Evolutionary conservation across 179 eudicot genomes (phyloP).

Genomic region (Gypsophila paniculata): DNA sequence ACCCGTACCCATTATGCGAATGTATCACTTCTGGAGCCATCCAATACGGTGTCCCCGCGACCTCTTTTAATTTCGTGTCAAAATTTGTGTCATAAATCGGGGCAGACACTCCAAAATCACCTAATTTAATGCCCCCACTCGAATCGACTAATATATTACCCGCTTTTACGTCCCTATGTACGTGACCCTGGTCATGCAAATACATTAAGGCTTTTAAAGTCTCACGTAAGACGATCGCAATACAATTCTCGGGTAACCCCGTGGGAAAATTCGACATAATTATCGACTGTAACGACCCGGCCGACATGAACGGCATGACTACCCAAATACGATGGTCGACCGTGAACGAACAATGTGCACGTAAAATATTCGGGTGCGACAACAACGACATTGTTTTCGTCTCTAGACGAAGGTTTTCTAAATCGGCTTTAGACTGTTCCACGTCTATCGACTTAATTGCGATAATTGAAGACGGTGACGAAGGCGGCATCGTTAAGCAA

Average conservation of each 20-base stretch:
- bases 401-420: slow-evolving; percentile 52
- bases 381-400: slow-evolving; percentile 65
- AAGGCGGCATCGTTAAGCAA: slow-evolving; percentile 37
- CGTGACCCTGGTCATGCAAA: slow-evolving; percentile 70
- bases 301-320: slow-evolving; percentile 82
- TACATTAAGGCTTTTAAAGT: slow-evolving; percentile 50
- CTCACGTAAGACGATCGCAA: slow-evolving; percentile 49
- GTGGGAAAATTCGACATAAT: slow-evolving; percentile 41
- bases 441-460: slow-evolving; percentile 73
- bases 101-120: slow-evolving; percentile 73
- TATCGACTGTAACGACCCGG: slow-evolving; percentile 65
- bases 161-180: slow-evolving; percentile 71
- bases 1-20: slow-evolving; percentile 57
- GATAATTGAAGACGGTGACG: slow-evolving; percentile 38
- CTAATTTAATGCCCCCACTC: slow-evolving; percentile 53
- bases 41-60: slow-evolving; percentile 76
- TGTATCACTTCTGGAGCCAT: slow-evolving; percentile 85
- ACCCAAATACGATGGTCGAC: slow-evolving; percentile 65
- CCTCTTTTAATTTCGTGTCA: slow-evolving; percentile 31
- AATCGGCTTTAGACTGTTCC: slow-evolving; percentile 44
- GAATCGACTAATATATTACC: slow-evolving; percentile 63
- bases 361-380: slow-evolving; percentile 64
- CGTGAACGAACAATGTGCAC: slow-evolving; percentile 68
- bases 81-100: slow-evolving; percentile 47
- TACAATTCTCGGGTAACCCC: slow-evolving; percentile 59